A percentile compares a stretch with the other conserved stretches of the same genome.
Conservation (phyloP, 257 asterid genomes). For the Knoxia roxburghii region DNA sequence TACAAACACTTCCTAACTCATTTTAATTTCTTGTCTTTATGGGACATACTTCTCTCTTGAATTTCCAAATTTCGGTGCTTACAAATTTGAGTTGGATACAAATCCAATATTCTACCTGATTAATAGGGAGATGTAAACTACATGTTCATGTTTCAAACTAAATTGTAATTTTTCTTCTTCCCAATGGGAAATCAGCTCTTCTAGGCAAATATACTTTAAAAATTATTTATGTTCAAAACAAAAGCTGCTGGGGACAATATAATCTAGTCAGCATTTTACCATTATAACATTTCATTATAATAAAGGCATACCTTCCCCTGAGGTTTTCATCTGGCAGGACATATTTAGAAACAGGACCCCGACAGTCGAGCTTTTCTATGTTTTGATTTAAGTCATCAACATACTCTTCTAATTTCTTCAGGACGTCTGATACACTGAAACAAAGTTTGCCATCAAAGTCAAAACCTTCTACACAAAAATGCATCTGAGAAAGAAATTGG, state of each 20-base stretch:
- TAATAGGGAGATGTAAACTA: neutral
- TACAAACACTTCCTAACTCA: neutral
- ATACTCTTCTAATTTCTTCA: conserved; percentile 61
- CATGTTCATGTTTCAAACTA: too few species aligned
- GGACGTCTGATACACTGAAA: conserved; percentile 75
- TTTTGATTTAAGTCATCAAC: conserved; percentile 78
- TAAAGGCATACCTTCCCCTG: conserved; percentile 66
- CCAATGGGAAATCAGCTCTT: neutral
- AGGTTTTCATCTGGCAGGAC: conserved; percentile 87
- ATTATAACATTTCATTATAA: neutral
- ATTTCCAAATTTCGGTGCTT: neutral
- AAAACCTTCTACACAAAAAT: neutral
- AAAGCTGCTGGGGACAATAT: neutral
- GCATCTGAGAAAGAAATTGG: neutral
- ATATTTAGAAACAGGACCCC: conserved; percentile 88
- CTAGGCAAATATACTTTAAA: neutral
- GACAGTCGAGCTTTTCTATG: conserved; percentile 62
- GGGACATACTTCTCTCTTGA: neutral
- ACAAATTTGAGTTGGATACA: neutral
- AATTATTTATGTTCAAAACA: neutral
- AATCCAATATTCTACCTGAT: neutral
- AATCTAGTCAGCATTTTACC: neutral
- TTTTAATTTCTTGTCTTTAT: neutral
- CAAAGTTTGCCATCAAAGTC: neutral
- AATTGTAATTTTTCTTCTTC: neutral